phyloP scores from a whole-genome alignment of 1,139 yeast species.

The Sugiyamaella japonica region DNA sequence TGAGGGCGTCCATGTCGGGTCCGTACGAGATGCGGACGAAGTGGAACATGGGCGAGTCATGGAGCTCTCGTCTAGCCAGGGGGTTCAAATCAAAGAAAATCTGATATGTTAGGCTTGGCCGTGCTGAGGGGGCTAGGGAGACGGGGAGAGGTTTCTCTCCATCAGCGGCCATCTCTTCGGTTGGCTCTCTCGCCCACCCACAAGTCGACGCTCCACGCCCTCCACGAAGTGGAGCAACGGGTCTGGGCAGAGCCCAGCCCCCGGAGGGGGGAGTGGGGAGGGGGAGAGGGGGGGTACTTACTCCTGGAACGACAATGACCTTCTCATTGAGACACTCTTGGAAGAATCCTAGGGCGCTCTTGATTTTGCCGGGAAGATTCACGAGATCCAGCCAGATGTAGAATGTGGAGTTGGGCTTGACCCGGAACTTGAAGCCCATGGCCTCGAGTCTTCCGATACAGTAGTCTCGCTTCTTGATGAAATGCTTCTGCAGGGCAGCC shows the following conservation, averaged over 20 bases:
- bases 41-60: conserved; percentile 65
- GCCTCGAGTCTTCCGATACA: conserved; percentile 51
- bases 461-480: conserved; percentile 62
- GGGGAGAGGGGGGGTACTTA: no score
- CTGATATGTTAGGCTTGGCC: conserved; percentile 12
- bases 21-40: conserved; percentile 65
- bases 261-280: no score
- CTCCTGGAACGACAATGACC: conserved; percentile 65
- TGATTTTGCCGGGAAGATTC: conserved; percentile 59
- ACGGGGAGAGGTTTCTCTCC: no score
- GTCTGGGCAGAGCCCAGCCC: no score
- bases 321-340: conserved; percentile 66
- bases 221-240: no score
- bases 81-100: conserved; percentile 68
- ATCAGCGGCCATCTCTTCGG: no score
- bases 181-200: no score
- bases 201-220: no score
- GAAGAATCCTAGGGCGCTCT: conserved; percentile 65
- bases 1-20: conserved; percentile 57
- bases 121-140: no score
- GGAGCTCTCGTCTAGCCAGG: conserved; percentile 58
- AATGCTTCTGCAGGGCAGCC: conserved; percentile 61
- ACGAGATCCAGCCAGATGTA: conserved; percentile 63
- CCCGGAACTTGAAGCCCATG: conserved; percentile 59
- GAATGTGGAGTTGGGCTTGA: conserved; percentile 62